Conservation (phyloP, 2,329 filamentous ascomycete genomes). For the Periconia macrospinosa region DNA sequence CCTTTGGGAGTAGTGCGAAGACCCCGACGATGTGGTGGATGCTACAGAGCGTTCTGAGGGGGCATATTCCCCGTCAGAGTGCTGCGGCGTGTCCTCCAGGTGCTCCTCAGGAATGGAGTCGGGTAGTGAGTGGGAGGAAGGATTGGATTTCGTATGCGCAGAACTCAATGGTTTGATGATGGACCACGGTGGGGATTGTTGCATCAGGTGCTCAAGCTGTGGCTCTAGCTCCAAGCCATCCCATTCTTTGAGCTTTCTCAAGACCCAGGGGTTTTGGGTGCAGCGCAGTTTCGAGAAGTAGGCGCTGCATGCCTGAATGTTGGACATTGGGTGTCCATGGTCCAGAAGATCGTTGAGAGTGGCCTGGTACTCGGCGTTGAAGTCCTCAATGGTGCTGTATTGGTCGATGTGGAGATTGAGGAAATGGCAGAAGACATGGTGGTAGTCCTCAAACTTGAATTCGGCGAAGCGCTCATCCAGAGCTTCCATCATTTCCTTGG, state of each 20-base stretch:
- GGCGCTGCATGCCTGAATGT: slow-evolving; percentile 39
- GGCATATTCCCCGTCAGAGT: slow-evolving; percentile 21
- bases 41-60: slow-evolving; percentile 14
- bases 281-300: slow-evolving; percentile 43
- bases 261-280: slow-evolving; percentile 42
- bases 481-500: slow-evolving; percentile 35
- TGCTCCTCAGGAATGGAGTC: slow-evolving; percentile 27
- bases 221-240: slow-evolving; percentile 21
- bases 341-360: slow-evolving; percentile 38
- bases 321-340: slow-evolving; percentile 36
- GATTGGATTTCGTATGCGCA: slow-evolving; percentile 10
- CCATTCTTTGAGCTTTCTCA: slow-evolving; percentile 36
- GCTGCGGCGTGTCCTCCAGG: slow-evolving; percentile 16
- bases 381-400: slow-evolving; percentile 33
- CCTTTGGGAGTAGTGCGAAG: slow-evolving; percentile 1
- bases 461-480: slow-evolving; percentile 29
- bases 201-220: slow-evolving; percentile 30
- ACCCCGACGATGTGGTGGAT: slow-evolving; percentile 19
- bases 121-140: slow-evolving; percentile 16
- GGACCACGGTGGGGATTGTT: slow-evolving; percentile 34
- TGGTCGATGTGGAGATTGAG: slow-evolving; percentile 42
- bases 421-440: slow-evolving; percentile 42
- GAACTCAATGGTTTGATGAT: slow-evolving; percentile 28
- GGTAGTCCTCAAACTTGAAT: slow-evolving; percentile 39
- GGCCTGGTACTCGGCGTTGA: slow-evolving; percentile 37